Evolutionary conservation across 306 rosid genomes (phyloP), one percentile per base, ranked within the genome.

Genomic region (Cajanus cajan): DNA sequence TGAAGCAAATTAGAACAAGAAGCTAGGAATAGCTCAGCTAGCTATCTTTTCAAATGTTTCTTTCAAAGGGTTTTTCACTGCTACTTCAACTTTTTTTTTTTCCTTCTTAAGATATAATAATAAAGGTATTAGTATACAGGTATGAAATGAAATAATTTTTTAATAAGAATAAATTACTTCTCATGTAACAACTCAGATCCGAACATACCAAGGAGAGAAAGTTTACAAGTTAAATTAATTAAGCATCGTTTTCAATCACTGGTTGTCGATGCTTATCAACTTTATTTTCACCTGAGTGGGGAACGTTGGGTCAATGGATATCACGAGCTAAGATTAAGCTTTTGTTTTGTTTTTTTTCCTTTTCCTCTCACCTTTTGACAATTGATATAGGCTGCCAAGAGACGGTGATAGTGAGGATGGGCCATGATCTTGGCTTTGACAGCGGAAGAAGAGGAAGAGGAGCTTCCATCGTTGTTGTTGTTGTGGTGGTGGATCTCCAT

Each of bases 331-430:
- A 40, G 81, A 69, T 36, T 24, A 43, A 50, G 10, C 43, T 41
- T 51, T 14, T 6, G 15, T 21, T 39, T 31, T 18, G 3, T 28
- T 28, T 28, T 3, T 28, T 62, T 11, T 66, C 16, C 3, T 65
- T 14, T 25, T 19, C 18, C 18, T 11, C 78, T 85, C 51, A 92
- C 97, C 96, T 92, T 93, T 52, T 91, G 98, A 76, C 98, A 93
- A 80, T 85, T 93, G 89, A 87, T 84, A 78, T 88, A 93, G 63
- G 98, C 92, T 39, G 87, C 78, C 83, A 93, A 75, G 70, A 93
- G 96, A 19, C 98, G 94, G 44, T 88, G 98, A 83, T 93, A 93
- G 88, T 90, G 94, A 78, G 98, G 98, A 88, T 93, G 98, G 52
- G 89, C 90, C 96, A 93, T 93, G 87, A 93, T 90, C 93, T 90